A percentile compares a stretch with the other conserved stretches of the same genome.
These are phyloP conservation scores for Boletus subparvulus DNA, from an alignment of 768 basidiomycete species.

Conservation along the genomic window DNA sequence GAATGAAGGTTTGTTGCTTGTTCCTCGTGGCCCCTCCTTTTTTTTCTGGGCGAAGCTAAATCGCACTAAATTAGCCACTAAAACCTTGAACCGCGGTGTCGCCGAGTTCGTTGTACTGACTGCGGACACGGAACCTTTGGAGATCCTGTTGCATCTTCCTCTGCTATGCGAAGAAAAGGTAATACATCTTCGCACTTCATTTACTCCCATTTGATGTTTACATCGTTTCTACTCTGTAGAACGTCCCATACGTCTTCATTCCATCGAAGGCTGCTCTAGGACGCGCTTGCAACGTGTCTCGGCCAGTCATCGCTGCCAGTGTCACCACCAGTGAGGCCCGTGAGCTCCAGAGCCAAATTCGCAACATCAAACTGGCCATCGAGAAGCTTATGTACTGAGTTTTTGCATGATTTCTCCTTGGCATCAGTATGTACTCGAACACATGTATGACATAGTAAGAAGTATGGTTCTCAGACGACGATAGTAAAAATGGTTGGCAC, in stretches of 20 bases:
- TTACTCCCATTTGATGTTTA: background rate
- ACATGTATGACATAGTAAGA: conserved; percentile 9
- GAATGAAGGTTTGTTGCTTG: conserved; percentile 76
- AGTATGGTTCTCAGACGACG: background rate
- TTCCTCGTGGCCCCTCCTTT: background rate
- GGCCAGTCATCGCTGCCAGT: conserved; percentile 93
- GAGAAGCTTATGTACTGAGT: conserved; percentile 60
- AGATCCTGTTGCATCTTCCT: conserved; percentile 96
- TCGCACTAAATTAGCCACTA: conserved; percentile 66
- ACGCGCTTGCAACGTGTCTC: conserved; percentile 91
- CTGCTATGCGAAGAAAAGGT: conserved; percentile 98
- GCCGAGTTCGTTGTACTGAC: conserved; percentile 98
- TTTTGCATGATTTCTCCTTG: background rate
- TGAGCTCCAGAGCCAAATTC: conserved; percentile 88
- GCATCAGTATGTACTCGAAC: conserved; percentile 10
- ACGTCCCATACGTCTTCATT: conserved; percentile 94
- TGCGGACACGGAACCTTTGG: conserved; percentile 94
- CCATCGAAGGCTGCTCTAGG: conserved; percentile 95
- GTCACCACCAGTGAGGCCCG: conserved; percentile 95
- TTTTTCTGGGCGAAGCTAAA: conserved; percentile 9
- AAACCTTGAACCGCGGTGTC: conserved; percentile 96
- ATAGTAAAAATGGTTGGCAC: background rate
- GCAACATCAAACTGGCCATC: conserved; percentile 77
- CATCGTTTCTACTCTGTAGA: conserved; percentile 44
- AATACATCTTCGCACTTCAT: conserved; percentile 9